Conservation (phyloP, 208 protist genomes). For the Wallacemonas sp. region DNA sequence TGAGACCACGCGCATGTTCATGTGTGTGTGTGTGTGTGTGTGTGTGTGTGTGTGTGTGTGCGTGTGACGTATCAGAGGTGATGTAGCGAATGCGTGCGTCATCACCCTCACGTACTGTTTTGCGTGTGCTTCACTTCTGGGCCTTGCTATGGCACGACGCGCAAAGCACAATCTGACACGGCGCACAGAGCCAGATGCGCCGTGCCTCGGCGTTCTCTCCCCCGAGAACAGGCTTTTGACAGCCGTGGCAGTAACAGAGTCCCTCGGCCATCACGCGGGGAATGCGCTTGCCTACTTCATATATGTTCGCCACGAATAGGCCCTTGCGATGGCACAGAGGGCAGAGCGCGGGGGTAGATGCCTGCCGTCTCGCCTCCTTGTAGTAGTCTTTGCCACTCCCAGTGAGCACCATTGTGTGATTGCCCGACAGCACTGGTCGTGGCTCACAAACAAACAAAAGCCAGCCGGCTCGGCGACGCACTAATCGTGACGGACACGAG, state of each 20-base stretch:
- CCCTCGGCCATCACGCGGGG: conserved; percentile 24
- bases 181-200: conserved; percentile 53
- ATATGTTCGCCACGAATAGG: conserved; percentile 37
- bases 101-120: too few species aligned
- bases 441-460: too few species aligned
- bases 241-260: conserved; percentile 30
- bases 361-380: conserved; percentile 26
- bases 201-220: conserved; percentile 26
- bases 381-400: conserved; percentile 53
- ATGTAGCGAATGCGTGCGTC: too few species aligned
- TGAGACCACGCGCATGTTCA: too few species aligned
- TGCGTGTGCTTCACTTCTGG: background rate
- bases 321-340: conserved; percentile 52
- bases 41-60: too few species aligned
- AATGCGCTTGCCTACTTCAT: conserved; percentile 68
- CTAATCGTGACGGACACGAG: too few species aligned
- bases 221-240: conserved; percentile 6
- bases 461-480: too few species aligned
- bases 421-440: conserved; percentile 1
- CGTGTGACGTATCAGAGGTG: too few species aligned
- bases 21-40: too few species aligned
- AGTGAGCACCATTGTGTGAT: background rate
- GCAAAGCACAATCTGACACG: conserved; percentile 55
- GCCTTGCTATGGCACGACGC: conserved; percentile 21
- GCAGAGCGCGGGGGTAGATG: conserved; percentile 35